phyloP scores from a whole-genome alignment of 2,329 filamentous ascomycete species.

The Coniochaeta sp. region DNA sequence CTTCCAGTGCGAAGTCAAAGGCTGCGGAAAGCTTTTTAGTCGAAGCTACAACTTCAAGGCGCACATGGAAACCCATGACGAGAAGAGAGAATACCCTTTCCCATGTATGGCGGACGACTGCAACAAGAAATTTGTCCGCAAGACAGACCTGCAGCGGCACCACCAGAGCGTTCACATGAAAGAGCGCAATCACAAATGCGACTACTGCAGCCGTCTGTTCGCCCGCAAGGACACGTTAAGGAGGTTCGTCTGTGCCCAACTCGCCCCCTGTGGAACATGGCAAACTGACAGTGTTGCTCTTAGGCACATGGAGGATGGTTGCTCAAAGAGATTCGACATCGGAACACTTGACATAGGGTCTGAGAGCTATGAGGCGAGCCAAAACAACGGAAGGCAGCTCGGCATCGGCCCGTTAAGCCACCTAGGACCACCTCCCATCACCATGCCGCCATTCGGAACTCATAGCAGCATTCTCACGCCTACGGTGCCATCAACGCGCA shows the following conservation, averaged over 20 bases:
- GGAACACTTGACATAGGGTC: constrained; percentile 40
- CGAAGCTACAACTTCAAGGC: constrained; percentile 82
- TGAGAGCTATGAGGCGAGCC: constrained; percentile 19
- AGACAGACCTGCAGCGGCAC: constrained; percentile 66
- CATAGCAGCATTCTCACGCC: constrained; percentile 14
- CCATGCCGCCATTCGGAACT: constrained; percentile 17
- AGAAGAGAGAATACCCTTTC: constrained; percentile 63
- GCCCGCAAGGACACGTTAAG: constrained; percentile 76
- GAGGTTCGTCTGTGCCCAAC: constrained; percentile 49
- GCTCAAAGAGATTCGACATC: constrained; percentile 59
- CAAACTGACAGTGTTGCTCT: background rate
- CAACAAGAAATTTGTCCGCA: constrained; percentile 70
- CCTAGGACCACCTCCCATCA: constrained; percentile 18
- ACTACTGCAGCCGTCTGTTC: constrained; percentile 65
- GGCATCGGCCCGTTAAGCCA: constrained; percentile 12
- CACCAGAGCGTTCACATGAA: constrained; percentile 67
- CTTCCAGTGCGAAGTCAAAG: constrained; percentile 58
- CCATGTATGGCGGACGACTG: constrained; percentile 60
- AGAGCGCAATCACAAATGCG: constrained; percentile 61
- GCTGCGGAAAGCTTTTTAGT: constrained; percentile 74
- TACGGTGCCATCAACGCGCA: constrained; percentile 14
- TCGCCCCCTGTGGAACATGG: background rate
- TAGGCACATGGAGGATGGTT: constrained; percentile 73
- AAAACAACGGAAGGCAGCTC: constrained; percentile 9
- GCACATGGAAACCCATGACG: constrained; percentile 78